Conservation (phyloP, 177 flowering plant species). For the Vitis hybrid region DNA sequence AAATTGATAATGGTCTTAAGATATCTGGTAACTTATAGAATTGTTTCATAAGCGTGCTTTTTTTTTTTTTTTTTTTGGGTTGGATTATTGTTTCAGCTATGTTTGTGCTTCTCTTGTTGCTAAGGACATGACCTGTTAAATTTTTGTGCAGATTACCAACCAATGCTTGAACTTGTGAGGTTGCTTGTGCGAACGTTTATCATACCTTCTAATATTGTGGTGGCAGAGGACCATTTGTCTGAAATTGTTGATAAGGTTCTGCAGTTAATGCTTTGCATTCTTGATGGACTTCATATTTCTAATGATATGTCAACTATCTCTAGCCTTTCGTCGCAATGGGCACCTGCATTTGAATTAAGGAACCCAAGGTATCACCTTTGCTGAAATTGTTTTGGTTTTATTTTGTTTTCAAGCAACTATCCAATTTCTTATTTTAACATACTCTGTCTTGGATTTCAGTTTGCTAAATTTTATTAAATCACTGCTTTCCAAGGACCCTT, state of each 20-base stretch:
- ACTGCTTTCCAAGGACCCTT: constrained; percentile 51
- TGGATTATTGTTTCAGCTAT: neutral
- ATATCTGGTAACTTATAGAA: constrained; percentile 41
- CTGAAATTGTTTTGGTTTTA: constrained; percentile 3
- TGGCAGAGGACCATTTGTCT: constrained; percentile 23
- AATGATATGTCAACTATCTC: constrained; percentile 32
- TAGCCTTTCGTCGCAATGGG: constrained; percentile 54
- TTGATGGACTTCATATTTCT: constrained; percentile 47
- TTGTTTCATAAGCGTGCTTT: constrained; percentile 3
- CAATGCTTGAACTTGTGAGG: constrained; percentile 39
- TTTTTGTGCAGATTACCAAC: constrained; percentile 42
- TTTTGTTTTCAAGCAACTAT: constrained; percentile 4
- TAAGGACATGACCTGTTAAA: constrained; percentile 2
- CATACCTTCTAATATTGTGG: constrained; percentile 15
- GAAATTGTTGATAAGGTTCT: constrained; percentile 50
- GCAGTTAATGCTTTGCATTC: constrained; percentile 59
- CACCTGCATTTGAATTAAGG: constrained; percentile 57
- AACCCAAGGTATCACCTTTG: constrained; percentile 48
- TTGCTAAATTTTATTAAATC: constrained; percentile 57
- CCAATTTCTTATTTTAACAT: neutral
- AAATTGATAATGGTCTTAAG: constrained; percentile 34
- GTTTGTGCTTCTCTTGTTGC: neutral
- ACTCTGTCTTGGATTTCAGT: constrained; percentile 38
- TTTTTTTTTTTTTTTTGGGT: constrained; percentile 1
- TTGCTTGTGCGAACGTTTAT: constrained; percentile 41